Percentiles rank a stretch among this genome's conserved stretches.
phyloP scores from a whole-genome alignment of 2,329 filamentous ascomycete species.

The Xylaria sp. region DNA sequence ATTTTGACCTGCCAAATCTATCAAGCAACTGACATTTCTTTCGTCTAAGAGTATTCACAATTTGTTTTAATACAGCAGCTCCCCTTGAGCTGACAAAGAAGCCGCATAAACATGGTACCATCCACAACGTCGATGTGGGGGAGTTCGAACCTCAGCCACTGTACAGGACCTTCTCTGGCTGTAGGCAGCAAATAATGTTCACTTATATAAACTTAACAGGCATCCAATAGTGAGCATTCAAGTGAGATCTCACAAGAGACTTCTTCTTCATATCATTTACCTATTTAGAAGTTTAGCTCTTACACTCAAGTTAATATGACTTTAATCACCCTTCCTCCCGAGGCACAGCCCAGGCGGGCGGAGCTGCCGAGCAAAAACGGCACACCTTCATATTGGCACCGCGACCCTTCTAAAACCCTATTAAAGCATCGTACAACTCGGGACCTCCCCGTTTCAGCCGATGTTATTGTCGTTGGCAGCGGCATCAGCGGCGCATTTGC shows the following conservation, averaged over 20 bases:
- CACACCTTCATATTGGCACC: constrained; percentile 76
- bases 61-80: too few species aligned
- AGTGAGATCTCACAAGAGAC: not conserved
- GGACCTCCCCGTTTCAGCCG: constrained; percentile 65
- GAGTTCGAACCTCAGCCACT: not conserved
- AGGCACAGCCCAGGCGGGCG: constrained; percentile 43
- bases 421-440: constrained; percentile 71
- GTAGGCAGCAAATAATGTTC: not conserved
- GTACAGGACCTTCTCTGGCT: not conserved
- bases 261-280: not conserved
- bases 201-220: not conserved
- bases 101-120: too few species aligned
- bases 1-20: too few species aligned
- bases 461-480: constrained; percentile 75
- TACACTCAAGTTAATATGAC: not conserved
- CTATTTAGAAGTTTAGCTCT: not conserved
- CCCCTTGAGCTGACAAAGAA: too few species aligned
- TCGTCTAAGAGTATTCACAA: too few species aligned
- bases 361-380: constrained; percentile 66
- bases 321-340: not conserved
- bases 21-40: too few species aligned
- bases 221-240: not conserved
- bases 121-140: constrained; percentile 5
- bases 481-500: constrained; percentile 79
- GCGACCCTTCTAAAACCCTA: constrained; percentile 66